phyloP scores from a whole-genome alignment of 495 filamentous ascomycete genomes.

The Apodospora peruviana region DNA sequence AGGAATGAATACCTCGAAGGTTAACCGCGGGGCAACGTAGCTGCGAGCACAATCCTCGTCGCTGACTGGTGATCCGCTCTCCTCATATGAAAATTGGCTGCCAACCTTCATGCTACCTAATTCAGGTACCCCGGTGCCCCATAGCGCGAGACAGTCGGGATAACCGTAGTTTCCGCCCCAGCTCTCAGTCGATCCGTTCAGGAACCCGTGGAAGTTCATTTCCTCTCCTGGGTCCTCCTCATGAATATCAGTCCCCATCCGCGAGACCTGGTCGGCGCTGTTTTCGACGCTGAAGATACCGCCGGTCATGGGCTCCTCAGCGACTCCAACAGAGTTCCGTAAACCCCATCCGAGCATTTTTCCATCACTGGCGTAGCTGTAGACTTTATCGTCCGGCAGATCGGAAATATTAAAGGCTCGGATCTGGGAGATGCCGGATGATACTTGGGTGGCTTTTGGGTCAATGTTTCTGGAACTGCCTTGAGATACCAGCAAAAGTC shows the following conservation, averaged over 20 bases:
- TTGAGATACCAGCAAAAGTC: slow-evolving; percentile 54
- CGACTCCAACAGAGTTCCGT: slow-evolving; percentile 65
- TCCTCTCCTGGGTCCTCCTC: slow-evolving; percentile 70
- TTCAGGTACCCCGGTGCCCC: slow-evolving; percentile 38
- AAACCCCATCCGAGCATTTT: slow-evolving; percentile 63
- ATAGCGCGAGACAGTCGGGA: slow-evolving; percentile 61
- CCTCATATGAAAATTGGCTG: slow-evolving; percentile 30
- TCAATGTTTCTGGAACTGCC: slow-evolving; percentile 62
- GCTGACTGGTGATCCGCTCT: slow-evolving; percentile 24
- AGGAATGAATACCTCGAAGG: slow-evolving; percentile 32
- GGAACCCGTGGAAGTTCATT: slow-evolving; percentile 63
- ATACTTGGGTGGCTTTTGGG: slow-evolving; percentile 32
- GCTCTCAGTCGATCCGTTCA: slow-evolving; percentile 38
- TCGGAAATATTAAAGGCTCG: slow-evolving; percentile 56
- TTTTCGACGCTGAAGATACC: slow-evolving; percentile 69
- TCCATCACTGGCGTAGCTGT: slow-evolving; percentile 43
- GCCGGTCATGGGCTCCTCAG: slow-evolving; percentile 44
- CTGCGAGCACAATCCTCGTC: slow-evolving; percentile 41
- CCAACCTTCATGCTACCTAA: slow-evolving; percentile 22
- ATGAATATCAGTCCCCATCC: slow-evolving; percentile 54
- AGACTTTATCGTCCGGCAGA: slow-evolving; percentile 34
- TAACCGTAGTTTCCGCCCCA: slow-evolving; percentile 57
- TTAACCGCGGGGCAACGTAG: slow-evolving; percentile 42
- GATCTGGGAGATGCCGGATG: slow-evolving; percentile 56
- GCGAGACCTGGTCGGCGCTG: slow-evolving; percentile 56